Base-by-base conservation (phyloP, 2,329 filamentous ascomycete species). In the Tolypocladium capitatum region DNA sequence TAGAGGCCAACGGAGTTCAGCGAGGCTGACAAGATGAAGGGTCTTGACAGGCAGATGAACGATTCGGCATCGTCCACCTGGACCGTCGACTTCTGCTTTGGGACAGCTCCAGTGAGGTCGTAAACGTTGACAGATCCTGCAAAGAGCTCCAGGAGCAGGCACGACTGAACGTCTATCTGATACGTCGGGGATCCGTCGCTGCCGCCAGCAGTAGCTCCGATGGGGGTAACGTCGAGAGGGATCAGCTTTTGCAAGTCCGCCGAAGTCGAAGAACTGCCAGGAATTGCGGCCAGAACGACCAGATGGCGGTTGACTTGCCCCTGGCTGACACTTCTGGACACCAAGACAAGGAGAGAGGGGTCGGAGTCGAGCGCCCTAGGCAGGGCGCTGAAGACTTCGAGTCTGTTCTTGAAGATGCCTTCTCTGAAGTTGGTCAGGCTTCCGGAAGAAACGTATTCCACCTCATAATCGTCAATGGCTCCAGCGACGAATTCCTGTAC, bases 11-110 rank as follows among this genome's bases (percentile, higher is more conserved):
- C 74, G 0, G 72, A 70, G 10, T 71, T 65, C 0, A 71, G 56
- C 0, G 80, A 80, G n/a, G 77, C 70, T 1, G 78, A 73, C 41
- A 90, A 70, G 1, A 86, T 63, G 5, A 83, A 78, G 8, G 83
- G 79, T 48, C 75, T 76, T 8, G 83, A 85, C 0, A 89, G 67
- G 7, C 81, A 75, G 7, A 83, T 59, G 56, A 87, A 86, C 2
- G 82, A 83, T 20, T 70, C 69, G 2, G 80, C 69, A 1, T 67
- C 71, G 5, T 72, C 64, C 36, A 75, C 66, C 6, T 70, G 64
- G 27, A 83, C 67, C 14, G 65, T 69, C 14, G 80, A 79, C 48
- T 73, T 71, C 27, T 81, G 62, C 53, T 75, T 80, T 0, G 83
- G 83, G 7, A 83, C 67, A 16, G 76, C 76, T 14, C 74, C 71